Conservation (phyloP, 495 filamentous ascomycete genomes). For the Pyrenula aspistea region DNA sequence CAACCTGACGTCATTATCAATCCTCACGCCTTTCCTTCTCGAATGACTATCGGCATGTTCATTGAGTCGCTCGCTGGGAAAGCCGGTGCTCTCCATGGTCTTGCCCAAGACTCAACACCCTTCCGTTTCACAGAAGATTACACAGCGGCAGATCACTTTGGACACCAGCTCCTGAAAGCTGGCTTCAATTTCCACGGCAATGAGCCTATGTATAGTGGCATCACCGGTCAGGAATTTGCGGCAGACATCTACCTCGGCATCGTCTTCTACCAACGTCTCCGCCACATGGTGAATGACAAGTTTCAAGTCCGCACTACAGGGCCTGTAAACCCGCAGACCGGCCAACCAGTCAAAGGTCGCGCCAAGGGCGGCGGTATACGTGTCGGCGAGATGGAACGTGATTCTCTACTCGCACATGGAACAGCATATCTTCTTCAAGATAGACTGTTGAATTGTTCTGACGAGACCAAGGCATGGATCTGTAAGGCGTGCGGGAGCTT, state of each 20-base stretch:
- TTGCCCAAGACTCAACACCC: conserved; percentile 88
- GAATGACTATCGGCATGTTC: conserved; percentile 99
- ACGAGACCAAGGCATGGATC: conserved; percentile 77
- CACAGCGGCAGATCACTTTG: conserved; percentile 90
- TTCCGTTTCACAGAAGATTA: conserved; percentile 89
- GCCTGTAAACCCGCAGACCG: conserved; percentile 74
- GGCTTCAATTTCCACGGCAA: conserved; percentile 98
- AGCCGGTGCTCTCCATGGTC: conserved; percentile 81
- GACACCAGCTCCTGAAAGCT: conserved; percentile 82
- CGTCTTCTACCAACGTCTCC: conserved; percentile 92
- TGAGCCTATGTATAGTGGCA: conserved; percentile 93
- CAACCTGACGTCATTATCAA: conserved; percentile 98
- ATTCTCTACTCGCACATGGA: conserved; percentile 87
- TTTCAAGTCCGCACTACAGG: conserved; percentile 97
- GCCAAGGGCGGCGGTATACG: conserved; percentile 95
- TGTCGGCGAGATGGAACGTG: conserved; percentile 98
- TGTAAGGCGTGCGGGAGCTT: conserved; percentile 83
- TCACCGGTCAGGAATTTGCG: conserved; percentile 85
- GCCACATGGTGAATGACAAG: conserved; percentile 99
- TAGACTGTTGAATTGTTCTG: conserved; percentile 90
- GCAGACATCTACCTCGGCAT: conserved; percentile 95
- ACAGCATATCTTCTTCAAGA: conserved; percentile 92
- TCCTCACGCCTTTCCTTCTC: conserved; percentile 98
- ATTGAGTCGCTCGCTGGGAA: conserved; percentile 95
- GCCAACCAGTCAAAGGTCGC: conserved; percentile 92